Evolutionary conservation across 768 basidiomycete genomes (phyloP), one percentile per base, ranked within the genome.

Genomic region (Auricularia auricula-judae): DNA sequence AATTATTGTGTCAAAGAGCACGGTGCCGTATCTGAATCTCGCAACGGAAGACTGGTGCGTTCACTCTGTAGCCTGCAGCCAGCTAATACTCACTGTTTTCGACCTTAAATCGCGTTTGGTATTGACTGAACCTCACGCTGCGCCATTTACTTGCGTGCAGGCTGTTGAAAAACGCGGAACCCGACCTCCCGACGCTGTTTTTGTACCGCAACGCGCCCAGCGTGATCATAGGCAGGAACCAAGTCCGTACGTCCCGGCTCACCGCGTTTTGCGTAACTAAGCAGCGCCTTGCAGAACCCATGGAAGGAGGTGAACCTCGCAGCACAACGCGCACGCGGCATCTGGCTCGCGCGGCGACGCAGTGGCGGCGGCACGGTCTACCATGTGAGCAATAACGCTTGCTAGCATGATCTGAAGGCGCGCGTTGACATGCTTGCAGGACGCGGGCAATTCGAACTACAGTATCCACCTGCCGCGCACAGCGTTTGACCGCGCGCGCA

Each of bases 301-400:
- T 98, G 96, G 96, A 97, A 93, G 72, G 96, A 99, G 71, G 86
- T 94, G 68, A 95, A 96, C 69, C 81, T 95, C 61, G 66, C 72
- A 4, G 80, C 83, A 1, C 78, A 93, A 4, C 74, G 76, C 11
- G 64, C 73, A 73, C 78, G 66, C 1, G 79, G 77, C 3, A 80
- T 93, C 18, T 91, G 91, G 0, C 89, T 92, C 71, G 81, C 98
- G 36, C 80, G 96, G 47, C 79, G 96, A 64, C 80, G 89, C 64
- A 95, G 93, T 68, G 97, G 96, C 7, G 96, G 96, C 16, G 96
- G 96, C 12, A 91, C 96, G 0, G 96, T 99, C 3, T 99, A 90
- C 73, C 96, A 99, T 76, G 96, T 96, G 72, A 62, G 89, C 78
- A 59, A 18, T 34, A 21, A 43, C 33, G 29, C 29, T 29, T 29